Evolutionary conservation across 176 grass and related monocot species (phyloP), one percentile per base, ranked within the genome.

Genomic region (Hordeum marinum): DNA sequence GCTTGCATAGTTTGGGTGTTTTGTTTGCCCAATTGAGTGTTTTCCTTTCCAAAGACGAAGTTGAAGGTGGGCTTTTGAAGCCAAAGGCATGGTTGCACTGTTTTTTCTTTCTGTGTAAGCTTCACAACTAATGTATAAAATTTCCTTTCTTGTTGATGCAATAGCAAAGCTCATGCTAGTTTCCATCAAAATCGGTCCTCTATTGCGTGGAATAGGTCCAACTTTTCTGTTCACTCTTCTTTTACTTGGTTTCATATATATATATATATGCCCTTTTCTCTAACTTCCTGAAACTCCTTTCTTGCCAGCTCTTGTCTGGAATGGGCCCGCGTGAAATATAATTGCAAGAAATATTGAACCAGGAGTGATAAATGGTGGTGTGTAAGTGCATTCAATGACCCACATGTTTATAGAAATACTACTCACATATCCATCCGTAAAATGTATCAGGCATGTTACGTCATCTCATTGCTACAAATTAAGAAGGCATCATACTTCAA

Each of bases 401-500:
- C 32, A 34, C 15, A 32, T 41, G n/a, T 77, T 69, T 82, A 5
- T 31, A 57, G 46, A 63, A 81, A 73, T 73, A 62, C 54, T 78
- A 13, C 46, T 60, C 68, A 20, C 5, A 64, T 90, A 95, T 93
- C 93, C 95, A 93, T 95, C 93, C 94, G 82, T 98, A 98, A 48
- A 98, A 83, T 70, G 96, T 98, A 81, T 94, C 93, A 65, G 96
- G 96, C 24, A 86, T 98, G 95, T 58, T 98, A 98, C 75, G 94
- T 88, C 96, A 98, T 98, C 0, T 93, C 96, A 7, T 98, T 98
- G 78, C 86, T 94, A 87, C 96, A 98, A 87, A 98, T 92, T 75
- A 98, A 95, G 91, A 94, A 95, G 52, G 95, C 91, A 82, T 95
- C 93, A 87, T 95, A 93, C 96, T 98, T 89, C 72, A 90, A 83